Evolutionary conservation across 495 filamentous ascomycete genomes (phyloP).

Genomic region (Xylaria palmicola): DNA sequence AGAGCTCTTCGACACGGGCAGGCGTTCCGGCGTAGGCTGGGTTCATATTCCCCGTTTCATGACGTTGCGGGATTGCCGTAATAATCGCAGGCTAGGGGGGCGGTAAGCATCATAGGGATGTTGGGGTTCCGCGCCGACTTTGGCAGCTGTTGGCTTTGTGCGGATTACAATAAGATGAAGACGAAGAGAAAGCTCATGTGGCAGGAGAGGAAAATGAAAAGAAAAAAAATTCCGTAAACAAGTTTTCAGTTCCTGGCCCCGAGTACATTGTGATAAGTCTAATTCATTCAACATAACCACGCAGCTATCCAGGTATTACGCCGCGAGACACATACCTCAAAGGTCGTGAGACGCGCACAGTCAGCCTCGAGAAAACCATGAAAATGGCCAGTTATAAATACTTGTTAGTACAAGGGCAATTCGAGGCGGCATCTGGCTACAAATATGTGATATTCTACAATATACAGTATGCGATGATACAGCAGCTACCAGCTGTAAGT

Average conservation of each 20-base stretch:
- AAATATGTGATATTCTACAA: no score
- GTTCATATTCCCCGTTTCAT: neutral
- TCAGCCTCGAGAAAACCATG: neutral
- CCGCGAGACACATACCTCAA: neutral
- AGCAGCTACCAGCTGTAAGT: no score
- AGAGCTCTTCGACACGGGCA: neutral
- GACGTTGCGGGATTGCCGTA: neutral
- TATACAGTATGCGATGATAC: slow-evolving; percentile 14
- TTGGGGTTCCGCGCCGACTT: no score
- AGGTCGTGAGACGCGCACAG: neutral
- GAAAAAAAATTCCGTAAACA: neutral
- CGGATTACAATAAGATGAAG: neutral
- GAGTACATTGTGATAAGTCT: neutral
- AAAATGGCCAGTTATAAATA: no score
- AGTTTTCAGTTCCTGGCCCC: neutral
- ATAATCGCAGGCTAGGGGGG: no score
- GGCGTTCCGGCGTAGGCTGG: slow-evolving; percentile 1
- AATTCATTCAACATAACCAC: neutral
- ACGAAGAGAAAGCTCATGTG: slow-evolving; percentile 1
- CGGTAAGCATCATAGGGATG: no score
- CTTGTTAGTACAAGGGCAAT: neutral
- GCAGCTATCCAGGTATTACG: no score
- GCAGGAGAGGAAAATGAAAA: neutral
- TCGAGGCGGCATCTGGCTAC: neutral
- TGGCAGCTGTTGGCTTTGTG: neutral